phyloP scores from a whole-genome alignment of 257 asterid genomes.

The Verbascum thapsus region DNA sequence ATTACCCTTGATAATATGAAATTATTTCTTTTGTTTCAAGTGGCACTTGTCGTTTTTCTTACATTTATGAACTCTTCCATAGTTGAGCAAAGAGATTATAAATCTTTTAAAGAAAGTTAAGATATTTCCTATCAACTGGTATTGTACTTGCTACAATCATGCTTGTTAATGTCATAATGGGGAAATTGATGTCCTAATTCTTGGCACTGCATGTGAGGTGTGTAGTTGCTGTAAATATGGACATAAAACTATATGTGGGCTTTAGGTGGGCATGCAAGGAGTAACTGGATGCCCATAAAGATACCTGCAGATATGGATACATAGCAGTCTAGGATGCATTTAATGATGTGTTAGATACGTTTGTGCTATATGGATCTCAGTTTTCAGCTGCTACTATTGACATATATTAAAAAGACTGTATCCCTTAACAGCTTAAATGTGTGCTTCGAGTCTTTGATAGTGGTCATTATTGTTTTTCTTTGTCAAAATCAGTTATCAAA shows the following conservation, averaged over 20 bases:
- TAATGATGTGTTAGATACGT: slow-evolving; percentile 6
- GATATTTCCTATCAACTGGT: not conserved
- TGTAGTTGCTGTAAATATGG: slow-evolving; percentile 83
- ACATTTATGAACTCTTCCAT: no score
- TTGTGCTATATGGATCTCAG: not conserved
- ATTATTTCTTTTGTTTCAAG: no score
- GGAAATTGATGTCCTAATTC: slow-evolving; percentile 62
- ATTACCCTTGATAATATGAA: no score
- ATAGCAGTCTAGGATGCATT: not conserved
- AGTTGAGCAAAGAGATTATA: no score
- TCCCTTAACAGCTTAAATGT: no score
- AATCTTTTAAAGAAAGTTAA: not conserved
- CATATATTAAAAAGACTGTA: slow-evolving; percentile 1
- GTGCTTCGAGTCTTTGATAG: no score
- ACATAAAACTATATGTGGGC: slow-evolving; percentile 53
- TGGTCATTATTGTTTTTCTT: not conserved
- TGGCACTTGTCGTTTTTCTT: no score
- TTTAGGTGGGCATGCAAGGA: slow-evolving; percentile 70
- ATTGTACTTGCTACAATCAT: slow-evolving; percentile 3
- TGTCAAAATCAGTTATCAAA: slow-evolving; percentile 6
- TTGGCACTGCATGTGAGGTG: slow-evolving; percentile 76
- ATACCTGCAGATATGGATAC: slow-evolving; percentile 37
- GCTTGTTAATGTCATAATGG: not conserved
- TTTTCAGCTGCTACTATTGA: slow-evolving; percentile 5
- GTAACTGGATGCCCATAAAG: slow-evolving; percentile 59